phyloP scores from a whole-genome alignment of 2,329 filamentous ascomycete genomes.

The Rachicladosporium sp. region DNA sequence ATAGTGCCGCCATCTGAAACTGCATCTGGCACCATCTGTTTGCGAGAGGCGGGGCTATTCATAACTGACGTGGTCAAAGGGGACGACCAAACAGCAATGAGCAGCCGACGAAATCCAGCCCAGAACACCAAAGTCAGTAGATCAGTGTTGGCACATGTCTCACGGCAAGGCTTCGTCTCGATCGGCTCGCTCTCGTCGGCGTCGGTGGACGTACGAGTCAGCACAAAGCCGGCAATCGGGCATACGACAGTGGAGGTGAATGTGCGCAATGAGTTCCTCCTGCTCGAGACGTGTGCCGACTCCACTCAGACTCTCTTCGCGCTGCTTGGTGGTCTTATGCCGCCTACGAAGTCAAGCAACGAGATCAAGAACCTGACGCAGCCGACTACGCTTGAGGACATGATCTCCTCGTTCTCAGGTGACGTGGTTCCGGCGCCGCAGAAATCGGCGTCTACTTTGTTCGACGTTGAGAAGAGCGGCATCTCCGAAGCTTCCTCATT shows the following conservation, averaged over 20 bases:
- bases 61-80: slow-evolving; percentile 60
- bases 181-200: slow-evolving; percentile 81
- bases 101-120: slow-evolving; percentile 2
- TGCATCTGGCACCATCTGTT: slow-evolving; percentile 50
- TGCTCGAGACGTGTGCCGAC: slow-evolving; percentile 91
- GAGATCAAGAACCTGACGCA: slow-evolving; percentile 78
- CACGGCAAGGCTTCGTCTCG: slow-evolving; percentile 65
- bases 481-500: not conserved
- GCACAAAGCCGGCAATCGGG: slow-evolving; percentile 42
- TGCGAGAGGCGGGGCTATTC: slow-evolving; percentile 72
- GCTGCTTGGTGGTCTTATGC: slow-evolving; percentile 66
- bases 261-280: slow-evolving; percentile 70
- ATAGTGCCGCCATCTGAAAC: slow-evolving; percentile 53
- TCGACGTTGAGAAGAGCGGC: slow-evolving; percentile 18
- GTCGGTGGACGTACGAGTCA: slow-evolving; percentile 51
- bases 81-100: slow-evolving; percentile 23
- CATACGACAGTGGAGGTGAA: slow-evolving; percentile 65
- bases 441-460: slow-evolving; percentile 44
- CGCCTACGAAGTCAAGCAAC: slow-evolving; percentile 70
- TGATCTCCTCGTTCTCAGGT: slow-evolving; percentile 80
- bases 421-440: slow-evolving; percentile 60
- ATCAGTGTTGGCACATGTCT: slow-evolving; percentile 32
- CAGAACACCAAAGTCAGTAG: slow-evolving; percentile 11
- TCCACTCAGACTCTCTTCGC: slow-evolving; percentile 85
- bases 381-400: slow-evolving; percentile 71